Evolutionary conservation across 2,329 filamentous ascomycete genomes (phyloP).

Genomic region (Colletotrichum horii): DNA sequence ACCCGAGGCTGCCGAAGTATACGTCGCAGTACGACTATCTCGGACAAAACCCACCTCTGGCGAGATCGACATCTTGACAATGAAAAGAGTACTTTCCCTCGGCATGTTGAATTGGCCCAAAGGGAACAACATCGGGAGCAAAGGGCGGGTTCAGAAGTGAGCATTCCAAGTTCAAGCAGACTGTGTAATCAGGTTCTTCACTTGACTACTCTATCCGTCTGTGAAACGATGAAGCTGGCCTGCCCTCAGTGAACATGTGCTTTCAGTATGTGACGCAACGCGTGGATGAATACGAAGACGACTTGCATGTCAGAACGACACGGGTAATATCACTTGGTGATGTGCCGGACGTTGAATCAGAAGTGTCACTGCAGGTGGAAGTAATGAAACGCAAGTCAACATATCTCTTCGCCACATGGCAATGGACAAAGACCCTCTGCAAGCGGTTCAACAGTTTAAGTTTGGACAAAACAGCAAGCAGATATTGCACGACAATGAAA

Average conservation of each 20-base stretch:
- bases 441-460: not conserved
- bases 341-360: rapidly evolving
- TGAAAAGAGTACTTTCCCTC: not conserved
- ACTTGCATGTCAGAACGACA: not conserved
- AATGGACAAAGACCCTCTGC: not conserved
- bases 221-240: not conserved
- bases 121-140: not conserved
- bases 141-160: not conserved
- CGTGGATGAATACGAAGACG: not conserved
- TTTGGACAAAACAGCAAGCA: not conserved
- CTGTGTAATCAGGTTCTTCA: not conserved
- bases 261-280: not conserved
- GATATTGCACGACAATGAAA: not conserved
- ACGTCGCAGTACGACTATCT: not conserved
- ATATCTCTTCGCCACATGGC: not conserved
- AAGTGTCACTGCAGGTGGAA: not conserved
- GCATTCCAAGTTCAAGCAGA: not conserved
- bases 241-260: not conserved
- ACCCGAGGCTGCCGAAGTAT: not conserved
- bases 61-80: not conserved
- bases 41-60: not conserved
- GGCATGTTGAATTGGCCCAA: not conserved
- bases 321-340: not conserved
- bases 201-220: not conserved
- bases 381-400: not conserved